Evolutionary conservation across 306 rosid genomes (phyloP).

Genomic region (Rubus idaeus): DNA sequence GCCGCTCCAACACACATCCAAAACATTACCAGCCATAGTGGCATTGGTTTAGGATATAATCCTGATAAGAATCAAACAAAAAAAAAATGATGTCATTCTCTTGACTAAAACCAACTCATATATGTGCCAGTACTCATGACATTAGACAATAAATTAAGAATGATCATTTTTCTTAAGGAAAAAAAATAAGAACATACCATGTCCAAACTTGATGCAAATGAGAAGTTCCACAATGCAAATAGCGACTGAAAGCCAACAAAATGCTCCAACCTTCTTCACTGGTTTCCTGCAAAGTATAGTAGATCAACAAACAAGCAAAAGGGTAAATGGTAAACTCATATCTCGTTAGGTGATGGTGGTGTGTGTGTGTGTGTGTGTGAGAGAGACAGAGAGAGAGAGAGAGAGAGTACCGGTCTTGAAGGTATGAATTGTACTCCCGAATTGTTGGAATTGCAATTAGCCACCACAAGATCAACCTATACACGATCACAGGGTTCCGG

Average conservation of each 20-base stretch:
- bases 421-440: constrained; percentile 94
- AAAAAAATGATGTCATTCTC: neutral
- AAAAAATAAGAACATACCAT: constrained; percentile 47
- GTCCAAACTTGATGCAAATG: constrained; percentile 94
- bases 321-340: neutral
- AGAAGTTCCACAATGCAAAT: constrained; percentile 96
- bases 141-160: neutral
- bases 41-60: constrained; percentile 88
- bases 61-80: constrained; percentile 43
- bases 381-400: constrained; percentile 25
- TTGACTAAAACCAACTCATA: neutral
- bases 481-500: constrained; percentile 79
- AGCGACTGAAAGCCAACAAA: constrained; percentile 98
- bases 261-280: constrained; percentile 93
- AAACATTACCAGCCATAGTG: constrained; percentile 70
- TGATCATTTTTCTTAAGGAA: neutral
- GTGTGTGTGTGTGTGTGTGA: neutral
- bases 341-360: neutral
- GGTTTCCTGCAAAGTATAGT: constrained; percentile 56
- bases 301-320: neutral
- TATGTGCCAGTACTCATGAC: no score
- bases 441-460: constrained; percentile 94
- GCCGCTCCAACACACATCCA: constrained; percentile 63
- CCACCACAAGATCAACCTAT: constrained; percentile 98
- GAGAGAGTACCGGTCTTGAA: constrained; percentile 82